Evolutionary conservation across 1,284 basidiomycete genomes (phyloP).

Genomic region (Amylostereum chailletii): DNA sequence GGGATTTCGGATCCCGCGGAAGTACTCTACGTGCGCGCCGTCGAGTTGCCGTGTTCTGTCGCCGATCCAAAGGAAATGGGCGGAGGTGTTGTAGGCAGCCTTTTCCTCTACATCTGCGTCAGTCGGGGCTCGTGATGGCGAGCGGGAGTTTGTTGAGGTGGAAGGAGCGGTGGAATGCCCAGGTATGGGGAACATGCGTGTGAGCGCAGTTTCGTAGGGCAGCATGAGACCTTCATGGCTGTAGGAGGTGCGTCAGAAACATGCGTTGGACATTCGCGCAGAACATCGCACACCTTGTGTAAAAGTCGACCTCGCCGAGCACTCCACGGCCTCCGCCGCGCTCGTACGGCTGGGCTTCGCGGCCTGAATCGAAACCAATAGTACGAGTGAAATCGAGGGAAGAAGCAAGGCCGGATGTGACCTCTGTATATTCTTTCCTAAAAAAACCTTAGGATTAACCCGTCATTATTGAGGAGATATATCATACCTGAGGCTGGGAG

Average conservation of each 20-base stretch:
- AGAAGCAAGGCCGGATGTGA: constrained; percentile 81
- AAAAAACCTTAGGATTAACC: neutral
- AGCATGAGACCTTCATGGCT: constrained; percentile 94
- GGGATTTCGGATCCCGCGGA: constrained; percentile 90
- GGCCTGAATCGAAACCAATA: constrained; percentile 62
- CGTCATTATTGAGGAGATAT: neutral
- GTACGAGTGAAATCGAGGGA: constrained; percentile 91
- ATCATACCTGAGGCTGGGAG: constrained; percentile 57
- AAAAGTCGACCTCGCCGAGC: constrained; percentile 90
- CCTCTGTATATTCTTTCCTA: constrained; percentile 77
- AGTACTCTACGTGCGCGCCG: constrained; percentile 94
- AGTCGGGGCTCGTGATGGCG: constrained; percentile 5
- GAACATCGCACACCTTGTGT: constrained; percentile 58
- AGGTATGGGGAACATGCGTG: constrained; percentile 49
- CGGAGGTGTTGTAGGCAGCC: constrained; percentile 78
- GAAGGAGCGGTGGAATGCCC: constrained; percentile 20
- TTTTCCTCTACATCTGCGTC: constrained; percentile 13
- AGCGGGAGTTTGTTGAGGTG: constrained; percentile 7
- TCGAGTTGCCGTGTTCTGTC: constrained; percentile 92
- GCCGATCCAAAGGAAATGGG: constrained; percentile 96
- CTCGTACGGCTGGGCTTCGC: constrained; percentile 48
- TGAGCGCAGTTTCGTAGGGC: constrained; percentile 89
- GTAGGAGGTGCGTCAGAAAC: neutral
- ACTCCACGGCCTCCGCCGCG: constrained; percentile 63
- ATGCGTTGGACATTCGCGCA: too few relatives aligned